phyloP scores from a whole-genome alignment of 106 monocot genomes.

The Apostasia ramifera region DNA sequence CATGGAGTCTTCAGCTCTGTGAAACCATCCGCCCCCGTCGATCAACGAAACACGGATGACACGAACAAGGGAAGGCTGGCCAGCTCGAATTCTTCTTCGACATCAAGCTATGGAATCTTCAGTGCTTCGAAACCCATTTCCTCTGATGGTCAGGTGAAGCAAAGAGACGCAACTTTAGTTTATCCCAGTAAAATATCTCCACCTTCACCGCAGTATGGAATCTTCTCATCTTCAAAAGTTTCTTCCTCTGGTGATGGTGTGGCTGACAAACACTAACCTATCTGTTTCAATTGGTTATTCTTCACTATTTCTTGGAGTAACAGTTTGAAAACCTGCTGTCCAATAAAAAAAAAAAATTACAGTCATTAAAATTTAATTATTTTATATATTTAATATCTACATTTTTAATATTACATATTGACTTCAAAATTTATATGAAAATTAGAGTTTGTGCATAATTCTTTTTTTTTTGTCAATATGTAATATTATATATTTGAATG shows the following conservation, averaged over 20 bases:
- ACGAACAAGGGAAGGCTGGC: neutral
- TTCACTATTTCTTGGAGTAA: no score
- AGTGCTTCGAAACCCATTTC: slow-evolving; percentile 9
- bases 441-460: no score
- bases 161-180: neutral
- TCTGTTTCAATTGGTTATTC: no score
- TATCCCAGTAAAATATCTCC: neutral
- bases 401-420: no score
- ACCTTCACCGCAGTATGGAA: slow-evolving; percentile 7
- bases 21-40: slow-evolving; percentile 3
- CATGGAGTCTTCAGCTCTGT: slow-evolving; percentile 21
- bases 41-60: neutral
- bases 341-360: no score
- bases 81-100: neutral
- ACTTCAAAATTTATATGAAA: no score
- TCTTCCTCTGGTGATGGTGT: neutral
- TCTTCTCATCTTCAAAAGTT: neutral
- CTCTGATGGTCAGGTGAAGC: slow-evolving; percentile 8
- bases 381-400: no score
- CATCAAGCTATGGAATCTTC: slow-evolving; percentile 19
- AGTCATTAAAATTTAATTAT: no score
- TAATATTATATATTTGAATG: no score
- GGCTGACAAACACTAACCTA: no score
- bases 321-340: no score
- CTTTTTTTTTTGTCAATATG: no score